Evolutionary conservation across 345 rosid genomes (phyloP).

Genomic region (Microcos paniculata): DNA sequence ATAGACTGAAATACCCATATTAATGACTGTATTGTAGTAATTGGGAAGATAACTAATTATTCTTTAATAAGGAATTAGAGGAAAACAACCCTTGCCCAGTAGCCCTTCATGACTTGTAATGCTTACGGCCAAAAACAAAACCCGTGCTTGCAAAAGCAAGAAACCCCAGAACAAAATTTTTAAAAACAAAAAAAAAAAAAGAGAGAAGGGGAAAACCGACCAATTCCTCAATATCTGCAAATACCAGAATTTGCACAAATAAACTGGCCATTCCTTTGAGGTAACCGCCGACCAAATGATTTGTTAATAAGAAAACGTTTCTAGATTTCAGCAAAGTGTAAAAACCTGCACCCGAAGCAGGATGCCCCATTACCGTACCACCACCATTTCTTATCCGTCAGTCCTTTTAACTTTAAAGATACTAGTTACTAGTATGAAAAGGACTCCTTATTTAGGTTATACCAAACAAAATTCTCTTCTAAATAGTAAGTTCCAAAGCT

Average conservation of each 20-base stretch:
- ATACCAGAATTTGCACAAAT: conserved; percentile 27
- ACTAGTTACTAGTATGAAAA: conserved; percentile 9
- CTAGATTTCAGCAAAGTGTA: conserved; percentile 49
- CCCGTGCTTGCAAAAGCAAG: conserved; percentile 14
- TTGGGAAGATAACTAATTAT: background rate
- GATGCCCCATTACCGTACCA: background rate
- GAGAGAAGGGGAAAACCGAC: conserved; percentile 37
- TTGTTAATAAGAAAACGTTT: conserved; percentile 24
- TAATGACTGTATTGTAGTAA: background rate
- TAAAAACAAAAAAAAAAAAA: background rate
- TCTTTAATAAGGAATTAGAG: background rate
- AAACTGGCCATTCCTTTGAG: conserved; percentile 12
- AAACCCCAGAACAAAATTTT: background rate
- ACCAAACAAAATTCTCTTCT: background rate
- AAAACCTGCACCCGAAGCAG: conserved; percentile 11
- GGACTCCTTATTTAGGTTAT: background rate
- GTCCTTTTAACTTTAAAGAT: background rate
- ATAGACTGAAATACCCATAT: background rate
- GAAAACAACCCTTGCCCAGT: background rate
- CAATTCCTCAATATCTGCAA: conserved; percentile 68
- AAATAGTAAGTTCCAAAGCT: too few species aligned
- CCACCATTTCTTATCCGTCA: background rate
- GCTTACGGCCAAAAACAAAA: too few species aligned
- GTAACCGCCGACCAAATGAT: conserved; percentile 37
- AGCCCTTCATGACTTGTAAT: background rate